Evolutionary conservation across 495 filamentous ascomycete genomes (phyloP).

Genomic region (Physcia stellaris): DNA sequence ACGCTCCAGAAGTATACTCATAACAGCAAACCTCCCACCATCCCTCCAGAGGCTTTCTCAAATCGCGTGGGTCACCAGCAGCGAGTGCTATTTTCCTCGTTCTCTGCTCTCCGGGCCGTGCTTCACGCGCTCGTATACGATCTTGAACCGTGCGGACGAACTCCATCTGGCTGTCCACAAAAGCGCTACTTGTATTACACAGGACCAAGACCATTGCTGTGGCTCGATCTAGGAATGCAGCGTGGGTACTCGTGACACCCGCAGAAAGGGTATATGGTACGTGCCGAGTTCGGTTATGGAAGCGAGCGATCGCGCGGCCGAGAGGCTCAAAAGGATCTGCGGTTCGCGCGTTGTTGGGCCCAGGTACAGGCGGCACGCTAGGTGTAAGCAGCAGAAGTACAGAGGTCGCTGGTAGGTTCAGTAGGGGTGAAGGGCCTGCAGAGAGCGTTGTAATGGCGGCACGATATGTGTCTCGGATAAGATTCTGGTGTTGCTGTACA

Average conservation of each 20-base stretch:
- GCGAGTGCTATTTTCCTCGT: not conserved
- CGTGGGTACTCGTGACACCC: conserved; percentile 23
- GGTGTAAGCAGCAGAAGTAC: conserved; percentile 17
- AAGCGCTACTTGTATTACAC: conserved; percentile 8
- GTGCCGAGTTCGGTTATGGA: conserved; percentile 20
- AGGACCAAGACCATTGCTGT: conserved; percentile 21
- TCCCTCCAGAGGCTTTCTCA: not conserved
- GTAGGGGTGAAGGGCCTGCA: conserved; percentile 7
- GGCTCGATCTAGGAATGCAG: conserved; percentile 19
- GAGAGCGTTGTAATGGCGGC: conserved; percentile 8
- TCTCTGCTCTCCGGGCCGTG: not conserved
- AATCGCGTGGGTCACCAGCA: conserved; percentile 7
- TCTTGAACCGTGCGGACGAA: not conserved
- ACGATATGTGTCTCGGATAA: not conserved
- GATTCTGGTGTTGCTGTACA: not conserved
- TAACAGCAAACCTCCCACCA: conserved; percentile 5
- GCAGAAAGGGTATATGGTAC: conserved; percentile 22
- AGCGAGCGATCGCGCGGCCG: conserved; percentile 19
- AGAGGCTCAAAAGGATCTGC: conserved; percentile 28
- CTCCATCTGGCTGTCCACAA: conserved; percentile 3
- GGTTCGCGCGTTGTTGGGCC: conserved; percentile 5
- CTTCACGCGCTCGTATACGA: not conserved
- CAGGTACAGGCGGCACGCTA: conserved; percentile 9
- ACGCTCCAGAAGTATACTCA: conserved; percentile 4
- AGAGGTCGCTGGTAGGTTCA: conserved; percentile 10